These are phyloP conservation scores for Lecanicillium sp. DNA, from an alignment of 2,329 filamentous ascomycete genomes.

Conservation along the genomic window DNA sequence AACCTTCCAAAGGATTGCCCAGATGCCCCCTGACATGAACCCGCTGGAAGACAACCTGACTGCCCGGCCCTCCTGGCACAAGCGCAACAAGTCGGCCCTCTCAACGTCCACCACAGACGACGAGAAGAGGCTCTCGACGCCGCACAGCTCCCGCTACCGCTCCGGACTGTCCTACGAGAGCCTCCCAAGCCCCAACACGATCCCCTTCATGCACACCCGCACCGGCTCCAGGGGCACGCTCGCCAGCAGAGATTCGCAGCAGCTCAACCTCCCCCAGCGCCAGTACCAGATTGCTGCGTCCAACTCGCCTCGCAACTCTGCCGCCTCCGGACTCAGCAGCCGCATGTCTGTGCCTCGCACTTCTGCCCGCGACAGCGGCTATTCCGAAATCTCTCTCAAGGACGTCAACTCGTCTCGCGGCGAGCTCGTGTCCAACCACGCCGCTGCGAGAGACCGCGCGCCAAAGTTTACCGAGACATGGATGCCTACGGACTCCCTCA, in stretches of 20 bases:
- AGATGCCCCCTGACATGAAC: constrained; percentile 89
- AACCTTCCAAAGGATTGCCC: constrained; percentile 74
- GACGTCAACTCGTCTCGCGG: constrained; percentile 25
- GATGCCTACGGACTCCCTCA: constrained; percentile 46
- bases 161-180: constrained; percentile 38
- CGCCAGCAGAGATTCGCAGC: constrained; percentile 45
- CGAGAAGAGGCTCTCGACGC: constrained; percentile 53
- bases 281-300: constrained; percentile 43
- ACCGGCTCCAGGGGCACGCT: constrained; percentile 52
- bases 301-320: constrained; percentile 35
- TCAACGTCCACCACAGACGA: constrained; percentile 37
- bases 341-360: constrained; percentile 34
- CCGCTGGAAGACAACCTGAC: constrained; percentile 83
- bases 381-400: constrained; percentile 40
- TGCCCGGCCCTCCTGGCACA: constrained; percentile 57
- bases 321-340: constrained; percentile 37
- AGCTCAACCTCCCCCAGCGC: constrained; percentile 43
- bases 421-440: constrained; percentile 14
- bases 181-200: constrained; percentile 40
- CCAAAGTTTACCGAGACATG: constrained; percentile 47
- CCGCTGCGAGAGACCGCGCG: constrained; percentile 25
- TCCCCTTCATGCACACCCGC: constrained; percentile 78
- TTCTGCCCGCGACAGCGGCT: constrained; percentile 31
- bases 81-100: constrained; percentile 61
- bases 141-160: constrained; percentile 31